Percentiles rank a stretch among this genome's conserved stretches.
Conservation (phyloP, 1,284 basidiomycete species). For the Veloboletus limbatus region DNA sequence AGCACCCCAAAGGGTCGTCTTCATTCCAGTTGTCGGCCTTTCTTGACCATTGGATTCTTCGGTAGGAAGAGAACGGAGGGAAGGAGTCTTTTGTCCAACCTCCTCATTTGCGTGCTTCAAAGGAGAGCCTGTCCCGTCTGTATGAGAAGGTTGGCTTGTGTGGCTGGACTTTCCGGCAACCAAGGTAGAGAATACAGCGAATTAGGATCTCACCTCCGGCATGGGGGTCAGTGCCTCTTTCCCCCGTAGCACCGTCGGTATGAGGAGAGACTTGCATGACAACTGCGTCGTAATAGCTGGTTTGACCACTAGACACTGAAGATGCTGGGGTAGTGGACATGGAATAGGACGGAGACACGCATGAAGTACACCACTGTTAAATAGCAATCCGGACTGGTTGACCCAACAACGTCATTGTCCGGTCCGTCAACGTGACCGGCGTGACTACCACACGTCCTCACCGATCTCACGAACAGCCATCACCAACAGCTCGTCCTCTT, state of each 20-base stretch:
- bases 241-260: not conserved
- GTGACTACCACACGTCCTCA: slow-evolving; percentile 22
- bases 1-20: not conserved
- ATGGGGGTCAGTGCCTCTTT: not conserved
- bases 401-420: slow-evolving; percentile 23
- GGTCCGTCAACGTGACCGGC: slow-evolving; percentile 12
- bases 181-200: no score
- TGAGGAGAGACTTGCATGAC: slow-evolving; percentile 14
- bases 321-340: slow-evolving; percentile 19
- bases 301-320: slow-evolving; percentile 23
- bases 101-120: not conserved
- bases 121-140: not conserved
- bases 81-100: slow-evolving; percentile 9
- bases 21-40: not conserved
- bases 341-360: not conserved
- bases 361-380: slow-evolving; percentile 14
- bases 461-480: slow-evolving; percentile 26
- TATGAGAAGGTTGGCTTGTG: not conserved
- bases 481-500: slow-evolving; percentile 46
- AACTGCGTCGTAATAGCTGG: slow-evolving; percentile 30
- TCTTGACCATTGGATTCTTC: slow-evolving; percentile 13
- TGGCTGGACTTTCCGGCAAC: no score
- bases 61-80: slow-evolving; percentile 26
- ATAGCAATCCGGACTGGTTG: slow-evolving; percentile 19
- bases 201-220: slow-evolving; percentile 8